phyloP scores from a whole-genome alignment of 2,329 filamentous ascomycete genomes.

The Cercospora nicotianae region DNA sequence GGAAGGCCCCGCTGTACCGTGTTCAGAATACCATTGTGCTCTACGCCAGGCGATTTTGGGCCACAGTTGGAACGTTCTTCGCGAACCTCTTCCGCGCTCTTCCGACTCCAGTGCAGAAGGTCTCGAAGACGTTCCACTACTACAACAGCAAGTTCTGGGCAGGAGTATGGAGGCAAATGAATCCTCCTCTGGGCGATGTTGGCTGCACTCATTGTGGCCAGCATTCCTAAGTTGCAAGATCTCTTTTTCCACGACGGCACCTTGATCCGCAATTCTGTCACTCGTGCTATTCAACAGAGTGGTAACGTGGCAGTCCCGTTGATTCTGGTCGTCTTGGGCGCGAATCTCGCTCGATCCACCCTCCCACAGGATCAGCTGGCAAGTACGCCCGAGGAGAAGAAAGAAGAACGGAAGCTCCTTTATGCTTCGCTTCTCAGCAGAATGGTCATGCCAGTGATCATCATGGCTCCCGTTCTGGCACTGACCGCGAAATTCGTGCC shows the following conservation, averaged over 20 bases:
- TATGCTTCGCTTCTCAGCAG: conserved; percentile 82
- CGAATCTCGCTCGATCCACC: conserved; percentile 90
- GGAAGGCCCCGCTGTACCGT: conserved; percentile 33
- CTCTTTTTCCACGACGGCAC: conserved; percentile 87
- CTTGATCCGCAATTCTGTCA: conserved; percentile 90
- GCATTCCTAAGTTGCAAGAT: conserved; percentile 75
- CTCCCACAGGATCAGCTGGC: conserved; percentile 65
- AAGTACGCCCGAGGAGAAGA: conserved; percentile 68
- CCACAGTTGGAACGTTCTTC: conserved; percentile 37
- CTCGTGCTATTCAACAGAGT: conserved; percentile 78
- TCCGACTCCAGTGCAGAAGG: conserved; percentile 55
- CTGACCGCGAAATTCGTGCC: conserved; percentile 86
- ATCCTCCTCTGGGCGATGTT: conserved; percentile 98
- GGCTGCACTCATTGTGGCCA: conserved; percentile 83
- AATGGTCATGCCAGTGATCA: conserved; percentile 86
- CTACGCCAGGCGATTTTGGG: conserved; percentile 30
- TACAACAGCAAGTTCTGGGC: conserved; percentile 55
- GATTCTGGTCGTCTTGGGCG: conserved; percentile 91
- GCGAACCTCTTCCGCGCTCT: conserved; percentile 50
- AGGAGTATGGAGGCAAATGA: conserved; percentile 93
- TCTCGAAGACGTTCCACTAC: conserved; percentile 46
- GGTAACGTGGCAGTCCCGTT: conserved; percentile 90
- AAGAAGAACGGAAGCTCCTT: conserved; percentile 72
- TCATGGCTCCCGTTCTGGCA: conserved; percentile 90
- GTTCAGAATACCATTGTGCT: conserved; percentile 23